Percentiles rank a stretch among this genome's conserved stretches.
These are phyloP conservation scores for Lodderomyces oxycetoniae DNA, from an alignment of 1,139 yeast species.

Conservation along the genomic window DNA sequence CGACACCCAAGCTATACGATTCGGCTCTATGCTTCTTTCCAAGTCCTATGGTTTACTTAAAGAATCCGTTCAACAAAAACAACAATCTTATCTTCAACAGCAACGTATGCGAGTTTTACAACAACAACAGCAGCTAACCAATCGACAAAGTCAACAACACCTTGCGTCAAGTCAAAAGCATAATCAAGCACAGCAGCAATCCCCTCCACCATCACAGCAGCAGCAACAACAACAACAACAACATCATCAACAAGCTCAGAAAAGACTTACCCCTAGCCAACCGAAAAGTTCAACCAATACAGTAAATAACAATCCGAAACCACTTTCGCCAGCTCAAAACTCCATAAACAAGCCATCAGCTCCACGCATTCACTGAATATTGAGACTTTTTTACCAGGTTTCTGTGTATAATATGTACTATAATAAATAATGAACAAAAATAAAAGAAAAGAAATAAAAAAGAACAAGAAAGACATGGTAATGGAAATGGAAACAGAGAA, in stretches of 20 bases:
- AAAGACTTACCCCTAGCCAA: slow-evolving; percentile 1
- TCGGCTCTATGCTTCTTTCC: slow-evolving; percentile 85
- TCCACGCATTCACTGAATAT: not conserved
- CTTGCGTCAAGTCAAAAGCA: slow-evolving; percentile 31
- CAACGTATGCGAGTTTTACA: slow-evolving; percentile 46
- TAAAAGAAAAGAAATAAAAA: too few species aligned
- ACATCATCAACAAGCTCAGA: slow-evolving; percentile 3
- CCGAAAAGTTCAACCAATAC: slow-evolving; percentile 2
- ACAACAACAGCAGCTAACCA: slow-evolving; percentile 34
- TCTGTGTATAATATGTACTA: slow-evolving; percentile 5
- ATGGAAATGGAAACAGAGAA: too few species aligned
- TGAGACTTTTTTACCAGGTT: slow-evolving; percentile 2
- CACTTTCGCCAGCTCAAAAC: slow-evolving; percentile 6
- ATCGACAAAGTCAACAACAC: slow-evolving; percentile 24
- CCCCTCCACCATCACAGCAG: slow-evolving; percentile 3
- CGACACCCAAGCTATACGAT: slow-evolving; percentile 83
- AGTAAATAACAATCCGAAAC: slow-evolving; percentile 2
- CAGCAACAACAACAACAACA: slow-evolving; percentile 5
- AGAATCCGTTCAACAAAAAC: slow-evolving; percentile 47
- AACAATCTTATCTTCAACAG: slow-evolving; percentile 40
- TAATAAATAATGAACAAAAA: too few species aligned
- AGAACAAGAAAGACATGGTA: too few species aligned
- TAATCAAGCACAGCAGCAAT: slow-evolving; percentile 7
- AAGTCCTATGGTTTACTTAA: slow-evolving; percentile 73
- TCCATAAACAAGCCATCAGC: slow-evolving; percentile 4